These are phyloP conservation scores for Somion occarium DNA, from an alignment of 1,284 basidiomycete species.

Conservation along the genomic window DNA sequence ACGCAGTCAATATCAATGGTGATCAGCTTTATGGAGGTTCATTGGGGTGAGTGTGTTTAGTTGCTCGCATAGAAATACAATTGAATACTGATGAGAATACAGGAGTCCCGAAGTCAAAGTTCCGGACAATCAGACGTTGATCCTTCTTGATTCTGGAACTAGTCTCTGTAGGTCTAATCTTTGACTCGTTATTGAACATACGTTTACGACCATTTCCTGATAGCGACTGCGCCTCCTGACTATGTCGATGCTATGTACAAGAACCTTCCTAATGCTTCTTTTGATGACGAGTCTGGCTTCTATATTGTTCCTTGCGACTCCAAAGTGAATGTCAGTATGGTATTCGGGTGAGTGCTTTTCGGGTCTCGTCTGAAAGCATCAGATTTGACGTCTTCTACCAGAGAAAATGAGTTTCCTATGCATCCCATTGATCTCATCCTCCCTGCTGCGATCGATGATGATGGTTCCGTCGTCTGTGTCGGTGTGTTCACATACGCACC, in stretches of 20 bases:
- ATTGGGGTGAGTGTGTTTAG: not conserved
- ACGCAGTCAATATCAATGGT: conserved; percentile 13
- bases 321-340: conserved; percentile 11
- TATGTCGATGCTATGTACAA: conserved; percentile 15
- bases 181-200: not conserved
- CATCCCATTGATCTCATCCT: conserved; percentile 9
- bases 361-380: not conserved
- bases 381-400: not conserved
- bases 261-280: conserved; percentile 10
- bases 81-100: not conserved
- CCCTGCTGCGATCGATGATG: conserved; percentile 1
- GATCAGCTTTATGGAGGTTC: conserved; percentile 3
- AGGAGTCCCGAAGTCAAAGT: not conserved
- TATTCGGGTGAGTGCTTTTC: conserved; percentile 11
- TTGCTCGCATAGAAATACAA: too few relatives aligned
- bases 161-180: not conserved
- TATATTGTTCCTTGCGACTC: conserved; percentile 14
- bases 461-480: conserved; percentile 1
- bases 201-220: not conserved
- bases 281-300: not conserved
- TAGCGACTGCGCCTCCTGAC: conserved; percentile 10
- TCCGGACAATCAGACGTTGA: conserved; percentile 1
- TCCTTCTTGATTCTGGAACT: conserved; percentile 11
- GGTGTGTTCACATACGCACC: conserved; percentile 1
- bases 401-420: conserved; percentile 8